Conservation (phyloP, 140 eudicot species). For the Erigeron philadelphicus region DNA sequence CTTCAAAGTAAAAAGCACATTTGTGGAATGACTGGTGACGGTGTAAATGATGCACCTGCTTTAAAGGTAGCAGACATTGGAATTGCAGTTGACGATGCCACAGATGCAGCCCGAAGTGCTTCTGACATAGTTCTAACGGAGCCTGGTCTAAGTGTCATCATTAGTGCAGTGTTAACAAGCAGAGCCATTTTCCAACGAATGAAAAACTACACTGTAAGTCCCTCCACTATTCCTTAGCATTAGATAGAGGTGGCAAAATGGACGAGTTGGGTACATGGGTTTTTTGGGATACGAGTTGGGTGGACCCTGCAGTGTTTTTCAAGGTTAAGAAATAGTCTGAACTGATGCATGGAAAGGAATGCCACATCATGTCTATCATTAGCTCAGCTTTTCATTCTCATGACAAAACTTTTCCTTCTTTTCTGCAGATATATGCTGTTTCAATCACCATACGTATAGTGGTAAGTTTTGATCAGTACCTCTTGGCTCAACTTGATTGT, state of each 20-base stretch:
- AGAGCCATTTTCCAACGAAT: conserved; percentile 62
- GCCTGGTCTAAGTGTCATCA: conserved; percentile 66
- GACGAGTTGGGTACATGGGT: not conserved
- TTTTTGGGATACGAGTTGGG: not conserved
- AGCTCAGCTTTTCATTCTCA: not conserved
- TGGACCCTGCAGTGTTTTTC: not conserved
- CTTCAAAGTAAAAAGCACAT: conserved; percentile 59
- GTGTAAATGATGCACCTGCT: conserved; percentile 71
- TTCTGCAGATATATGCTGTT: conserved; percentile 58
- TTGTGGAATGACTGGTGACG: conserved; percentile 74
- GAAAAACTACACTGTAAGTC: conserved; percentile 60
- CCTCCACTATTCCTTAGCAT: not conserved
- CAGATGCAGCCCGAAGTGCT: conserved; percentile 69
- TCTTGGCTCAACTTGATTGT: not conserved
- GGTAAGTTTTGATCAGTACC: conserved; percentile 34
- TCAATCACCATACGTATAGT: conserved; percentile 70
- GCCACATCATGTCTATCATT: not conserved
- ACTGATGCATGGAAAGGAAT: not conserved
- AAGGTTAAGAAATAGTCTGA: not conserved
- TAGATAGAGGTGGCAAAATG: not conserved
- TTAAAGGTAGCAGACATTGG: conserved; percentile 66
- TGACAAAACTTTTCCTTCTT: not conserved
- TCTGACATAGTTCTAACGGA: conserved; percentile 62
- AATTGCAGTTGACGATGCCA: conserved; percentile 63
- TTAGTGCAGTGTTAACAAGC: conserved; percentile 64